A percentile compares a stretch with the other conserved stretches of the same genome.
Evolutionary conservation across 2,329 filamentous ascomycete genomes (phyloP).

Genomic region (Calonectria hawksworthii): DNA sequence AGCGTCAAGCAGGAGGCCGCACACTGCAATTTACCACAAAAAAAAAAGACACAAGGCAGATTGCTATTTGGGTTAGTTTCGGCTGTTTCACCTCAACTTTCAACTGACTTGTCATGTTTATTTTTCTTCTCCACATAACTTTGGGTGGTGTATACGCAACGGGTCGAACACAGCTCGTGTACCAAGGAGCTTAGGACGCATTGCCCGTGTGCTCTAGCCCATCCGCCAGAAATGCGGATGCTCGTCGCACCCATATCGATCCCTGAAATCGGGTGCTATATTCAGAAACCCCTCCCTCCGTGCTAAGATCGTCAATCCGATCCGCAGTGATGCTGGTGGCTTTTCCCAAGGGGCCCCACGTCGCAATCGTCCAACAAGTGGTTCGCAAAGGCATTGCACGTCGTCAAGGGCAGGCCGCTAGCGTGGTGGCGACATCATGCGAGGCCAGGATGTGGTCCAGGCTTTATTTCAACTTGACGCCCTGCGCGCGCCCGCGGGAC

Average conservation of each 20-base stretch:
- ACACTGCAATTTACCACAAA: background rate
- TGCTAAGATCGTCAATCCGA: background rate
- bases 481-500: too few species aligned
- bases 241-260: background rate
- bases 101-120: background rate
- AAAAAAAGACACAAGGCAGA: background rate
- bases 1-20: background rate
- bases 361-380: background rate
- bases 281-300: background rate
- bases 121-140: background rate
- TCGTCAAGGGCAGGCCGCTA: background rate
- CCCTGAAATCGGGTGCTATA: background rate
- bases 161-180: background rate
- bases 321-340: background rate
- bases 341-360: background rate
- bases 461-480: background rate
- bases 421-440: constrained; percentile 6
- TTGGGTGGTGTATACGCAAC: background rate
- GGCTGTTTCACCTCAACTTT: background rate
- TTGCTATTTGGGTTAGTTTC: background rate
- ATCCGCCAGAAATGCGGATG: background rate
- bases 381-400: background rate
- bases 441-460: background rate
- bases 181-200: background rate
- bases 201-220: background rate